Evolutionary conservation across 495 filamentous ascomycete species (phyloP).

Genomic region (Penicillium lividum): DNA sequence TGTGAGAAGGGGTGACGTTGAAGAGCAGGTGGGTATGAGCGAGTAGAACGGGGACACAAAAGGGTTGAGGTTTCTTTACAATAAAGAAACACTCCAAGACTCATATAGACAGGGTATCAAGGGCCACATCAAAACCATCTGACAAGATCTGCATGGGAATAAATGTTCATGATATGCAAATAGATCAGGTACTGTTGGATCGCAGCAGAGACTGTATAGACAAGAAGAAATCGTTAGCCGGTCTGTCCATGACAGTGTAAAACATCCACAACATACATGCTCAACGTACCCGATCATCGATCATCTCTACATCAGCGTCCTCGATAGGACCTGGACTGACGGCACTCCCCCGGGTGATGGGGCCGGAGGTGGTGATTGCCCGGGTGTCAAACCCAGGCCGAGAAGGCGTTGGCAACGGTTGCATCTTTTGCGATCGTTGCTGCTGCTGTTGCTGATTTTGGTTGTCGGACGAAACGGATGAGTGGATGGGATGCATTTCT

Average conservation of each 20-base stretch:
- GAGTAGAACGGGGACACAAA: conserved; percentile 18
- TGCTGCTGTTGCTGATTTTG: conserved; percentile 28
- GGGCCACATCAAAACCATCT: conserved; percentile 23
- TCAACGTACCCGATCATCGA: conserved; percentile 68
- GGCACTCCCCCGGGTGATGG: conserved; percentile 49
- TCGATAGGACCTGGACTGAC: conserved; percentile 65
- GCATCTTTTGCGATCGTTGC: conserved; percentile 20
- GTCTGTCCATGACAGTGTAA: conserved; percentile 15
- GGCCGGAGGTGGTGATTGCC: conserved; percentile 64
- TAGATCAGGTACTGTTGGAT: conserved; percentile 42
- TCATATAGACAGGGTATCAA: conserved; percentile 40
- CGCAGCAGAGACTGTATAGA: conserved; percentile 35
- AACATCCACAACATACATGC: conserved; percentile 19
- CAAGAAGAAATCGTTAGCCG: conserved; percentile 11
- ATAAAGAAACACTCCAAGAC: conserved; percentile 16
- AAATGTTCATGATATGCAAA: conserved; percentile 23
- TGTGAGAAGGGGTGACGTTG: conserved; percentile 7
- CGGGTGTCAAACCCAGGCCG: conserved; percentile 54
- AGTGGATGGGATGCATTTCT: conserved; percentile 47
- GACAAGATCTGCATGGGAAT: conserved; percentile 21
- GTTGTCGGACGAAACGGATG: conserved; percentile 27
- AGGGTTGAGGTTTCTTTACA: conserved; percentile 4
- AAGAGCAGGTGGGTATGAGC: conserved; percentile 23
- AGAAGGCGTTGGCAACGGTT: conserved; percentile 30
- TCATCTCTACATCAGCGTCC: conserved; percentile 64